Base-by-base conservation (phyloP, 176 grass and related monocot genomes). In the Dendrocalamus sinicus region DNA sequence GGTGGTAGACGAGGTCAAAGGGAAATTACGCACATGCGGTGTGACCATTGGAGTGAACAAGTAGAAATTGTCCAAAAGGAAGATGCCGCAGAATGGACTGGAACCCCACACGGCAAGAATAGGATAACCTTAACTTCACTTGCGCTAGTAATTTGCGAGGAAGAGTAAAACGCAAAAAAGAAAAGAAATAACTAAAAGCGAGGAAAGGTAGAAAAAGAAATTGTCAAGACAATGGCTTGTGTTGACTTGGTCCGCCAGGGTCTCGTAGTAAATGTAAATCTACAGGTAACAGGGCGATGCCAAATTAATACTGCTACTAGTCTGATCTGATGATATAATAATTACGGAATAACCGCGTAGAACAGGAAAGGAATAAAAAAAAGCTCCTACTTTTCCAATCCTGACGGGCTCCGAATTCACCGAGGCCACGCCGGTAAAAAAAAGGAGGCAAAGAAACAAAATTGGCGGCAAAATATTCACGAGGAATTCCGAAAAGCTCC, bases 11-110 rank as follows among this genome's bases (percentile, higher is more conserved):
- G 47, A 19, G 81, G 89, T 91, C 85, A 88, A 80, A 88, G 81
- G 1, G 41, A 9, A 62, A 84, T 87, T 84, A 71, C 43, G 85
- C 89, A 88, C 89, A 84, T 91, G 89, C 70, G 61, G 24, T 70
- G 80, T 50, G 67, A 84, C 85, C 75, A 80, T 70, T 1, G 64
- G 41, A 74, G 28, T 84, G 74, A 48, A 46, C 46, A 0, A 4
- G 50, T 20, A 37, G 79, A 87, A 90, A 86, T 73, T 41, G 62
- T 67, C 72, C 14, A 66, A 83, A 89, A 26, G 67, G 58, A 77
- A 76, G 81, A 67, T 84, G 67, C 78, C 78, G 73, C 16, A 22
- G 59, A 70, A 69, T 10, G n/a, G 57, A 82, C 71, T 44, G 79
- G 64, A 79, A 59, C 61, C 60, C 85, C 85, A 76, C 89, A 84